Evolutionary conservation across 2,329 filamentous ascomycete species (phyloP).

Genomic region (Lasiodiplodia citricola): DNA sequence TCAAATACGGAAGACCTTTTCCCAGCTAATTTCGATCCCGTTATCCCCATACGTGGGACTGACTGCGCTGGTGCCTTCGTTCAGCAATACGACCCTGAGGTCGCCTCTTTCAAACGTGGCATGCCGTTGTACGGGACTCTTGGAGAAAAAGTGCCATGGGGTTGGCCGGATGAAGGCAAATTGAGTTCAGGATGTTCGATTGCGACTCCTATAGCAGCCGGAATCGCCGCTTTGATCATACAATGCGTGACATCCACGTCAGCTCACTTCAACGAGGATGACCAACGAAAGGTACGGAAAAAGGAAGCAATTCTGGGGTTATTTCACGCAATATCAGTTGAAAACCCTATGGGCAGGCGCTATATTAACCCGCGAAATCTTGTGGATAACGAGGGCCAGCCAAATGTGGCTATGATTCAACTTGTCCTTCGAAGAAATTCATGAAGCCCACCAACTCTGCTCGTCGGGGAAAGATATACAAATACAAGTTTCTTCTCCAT

Average conservation of each 20-base stretch:
- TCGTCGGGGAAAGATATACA: neutral
- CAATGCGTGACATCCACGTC: neutral
- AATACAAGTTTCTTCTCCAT: neutral
- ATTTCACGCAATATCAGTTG: neutral
- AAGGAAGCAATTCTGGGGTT: neutral
- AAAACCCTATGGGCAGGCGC: neutral
- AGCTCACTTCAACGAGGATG: neutral
- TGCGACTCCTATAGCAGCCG: neutral
- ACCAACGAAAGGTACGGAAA: neutral
- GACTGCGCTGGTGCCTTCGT: neutral
- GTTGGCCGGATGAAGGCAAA: neutral
- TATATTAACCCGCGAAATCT: neutral
- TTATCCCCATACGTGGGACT: too few species aligned
- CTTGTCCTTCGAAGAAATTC: fast-evolving
- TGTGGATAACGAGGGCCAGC: neutral
- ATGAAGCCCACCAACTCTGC: neutral
- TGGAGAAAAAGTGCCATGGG: neutral
- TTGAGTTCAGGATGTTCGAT: neutral
- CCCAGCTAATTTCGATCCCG: too few species aligned
- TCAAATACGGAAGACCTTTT: too few species aligned
- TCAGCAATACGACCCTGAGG: neutral
- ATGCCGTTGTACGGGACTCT: neutral
- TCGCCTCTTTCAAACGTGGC: neutral
- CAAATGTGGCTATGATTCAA: neutral
- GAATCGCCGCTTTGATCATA: neutral